A percentile compares a stretch with the other conserved stretches of the same genome.
Evolutionary conservation across 352 stramenopile genomes (phyloP).

Genomic region (Globisporangium okanoganense): DNA sequence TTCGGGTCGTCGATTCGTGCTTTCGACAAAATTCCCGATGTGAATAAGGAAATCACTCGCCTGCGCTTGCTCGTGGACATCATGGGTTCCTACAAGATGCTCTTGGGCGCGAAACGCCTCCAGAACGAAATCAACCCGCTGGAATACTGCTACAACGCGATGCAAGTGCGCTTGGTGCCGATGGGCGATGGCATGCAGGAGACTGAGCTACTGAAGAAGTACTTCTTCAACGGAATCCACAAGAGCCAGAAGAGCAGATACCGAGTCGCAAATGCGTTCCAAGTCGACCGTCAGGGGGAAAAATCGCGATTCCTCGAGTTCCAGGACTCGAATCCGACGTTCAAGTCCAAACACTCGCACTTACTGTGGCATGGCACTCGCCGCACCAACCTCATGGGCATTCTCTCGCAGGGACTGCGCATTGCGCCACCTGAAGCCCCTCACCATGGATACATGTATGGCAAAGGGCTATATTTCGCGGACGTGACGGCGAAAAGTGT

Average conservation of each 20-base stretch:
- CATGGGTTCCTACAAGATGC: constrained; percentile 74
- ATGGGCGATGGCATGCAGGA: constrained; percentile 29
- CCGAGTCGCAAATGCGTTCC: constrained; percentile 61
- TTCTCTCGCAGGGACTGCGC: constrained; percentile 79
- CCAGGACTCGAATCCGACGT: constrained; percentile 28
- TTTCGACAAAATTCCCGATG: constrained; percentile 49
- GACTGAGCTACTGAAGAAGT: constrained; percentile 43
- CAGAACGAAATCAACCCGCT: constrained; percentile 43
- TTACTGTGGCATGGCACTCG: constrained; percentile 85
- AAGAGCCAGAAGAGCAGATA: constrained; percentile 25
- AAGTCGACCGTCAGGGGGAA: constrained; percentile 60
- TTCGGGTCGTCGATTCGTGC: constrained; percentile 53
- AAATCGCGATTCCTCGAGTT: constrained; percentile 43
- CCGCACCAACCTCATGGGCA: constrained; percentile 83
- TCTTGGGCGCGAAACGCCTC: constrained; percentile 51
- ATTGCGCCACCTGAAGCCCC: constrained; percentile 83
- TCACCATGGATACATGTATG: constrained; percentile 78
- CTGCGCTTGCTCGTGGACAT: constrained; percentile 64
- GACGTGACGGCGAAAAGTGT: constrained; percentile 77
- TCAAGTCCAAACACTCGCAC: constrained; percentile 39
- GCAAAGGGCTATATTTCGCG: constrained; percentile 86
- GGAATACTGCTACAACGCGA: constrained; percentile 75
- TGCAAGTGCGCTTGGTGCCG: constrained; percentile 56
- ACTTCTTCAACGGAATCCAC: constrained; percentile 59
- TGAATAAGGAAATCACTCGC: constrained; percentile 67